Conservation (phyloP, 495 filamentous ascomycete species). For the Hyaloscypha finlandica region DNA sequence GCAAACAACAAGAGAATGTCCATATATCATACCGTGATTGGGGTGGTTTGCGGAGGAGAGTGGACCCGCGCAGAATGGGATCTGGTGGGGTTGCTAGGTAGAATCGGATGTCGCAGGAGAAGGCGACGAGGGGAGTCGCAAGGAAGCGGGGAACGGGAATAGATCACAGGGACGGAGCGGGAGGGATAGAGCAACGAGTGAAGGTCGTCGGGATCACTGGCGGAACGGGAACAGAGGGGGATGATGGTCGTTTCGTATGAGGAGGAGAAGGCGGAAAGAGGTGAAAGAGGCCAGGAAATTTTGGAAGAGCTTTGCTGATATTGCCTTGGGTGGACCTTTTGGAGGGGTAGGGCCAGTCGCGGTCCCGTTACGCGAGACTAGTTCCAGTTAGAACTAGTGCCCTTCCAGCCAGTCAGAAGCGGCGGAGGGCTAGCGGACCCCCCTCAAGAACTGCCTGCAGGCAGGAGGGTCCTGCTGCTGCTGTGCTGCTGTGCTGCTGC, state of each 20-base stretch:
- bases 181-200: conserved; percentile 15
- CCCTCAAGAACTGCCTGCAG: background rate
- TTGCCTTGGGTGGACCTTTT: background rate
- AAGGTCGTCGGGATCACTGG: conserved; percentile 1
- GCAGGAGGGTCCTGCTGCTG: background rate
- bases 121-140: conserved; percentile 15
- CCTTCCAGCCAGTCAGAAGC: too few relatives aligned
- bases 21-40: background rate
- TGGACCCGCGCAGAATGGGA: conserved; percentile 1
- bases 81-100: conserved; percentile 17
- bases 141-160: conserved; percentile 30
- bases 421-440: too few relatives aligned
- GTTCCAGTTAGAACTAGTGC: background rate
- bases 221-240: conserved; percentile 22
- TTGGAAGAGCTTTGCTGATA: conserved; percentile 14
- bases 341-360: background rate
- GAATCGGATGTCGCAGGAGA: conserved; percentile 30
- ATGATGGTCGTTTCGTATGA: conserved; percentile 4
- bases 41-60: background rate
- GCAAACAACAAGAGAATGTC: background rate
- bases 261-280: conserved; percentile 10
- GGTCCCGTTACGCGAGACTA: background rate
- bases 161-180: conserved; percentile 20
- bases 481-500: background rate
- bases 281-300: conserved; percentile 30